Percentiles rank a stretch among this genome's conserved stretches.
phyloP scores from a whole-genome alignment of 1,139 yeast genomes.

The Zygotorulaspora mrakii region DNA sequence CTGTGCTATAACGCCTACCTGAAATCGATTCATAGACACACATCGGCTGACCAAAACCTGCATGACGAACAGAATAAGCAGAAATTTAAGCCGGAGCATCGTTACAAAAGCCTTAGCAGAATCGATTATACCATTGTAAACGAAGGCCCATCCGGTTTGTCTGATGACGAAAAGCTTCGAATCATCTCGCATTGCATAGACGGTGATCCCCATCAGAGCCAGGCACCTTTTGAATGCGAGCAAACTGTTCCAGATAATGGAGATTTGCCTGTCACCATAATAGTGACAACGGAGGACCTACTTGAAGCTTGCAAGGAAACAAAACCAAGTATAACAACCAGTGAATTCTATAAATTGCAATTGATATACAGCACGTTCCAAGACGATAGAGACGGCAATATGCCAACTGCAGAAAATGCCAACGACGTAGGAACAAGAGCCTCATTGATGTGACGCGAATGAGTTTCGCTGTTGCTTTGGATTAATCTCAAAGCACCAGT shows the following conservation, averaged over 20 bases:
- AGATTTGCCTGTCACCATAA: constrained; percentile 33
- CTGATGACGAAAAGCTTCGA: not conserved
- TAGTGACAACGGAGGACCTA: constrained; percentile 56
- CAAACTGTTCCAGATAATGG: not conserved
- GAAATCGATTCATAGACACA: constrained; percentile 78
- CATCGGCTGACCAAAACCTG: constrained; percentile 40
- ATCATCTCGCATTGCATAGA: not conserved
- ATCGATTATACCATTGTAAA: not conserved
- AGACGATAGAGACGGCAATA: constrained; percentile 76
- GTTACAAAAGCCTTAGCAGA: not conserved
- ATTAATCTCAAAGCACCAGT: too few species aligned
- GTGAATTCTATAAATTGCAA: constrained; percentile 62
- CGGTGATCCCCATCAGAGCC: not conserved
- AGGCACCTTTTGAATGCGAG: not conserved
- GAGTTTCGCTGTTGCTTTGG: too few species aligned
- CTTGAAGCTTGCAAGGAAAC: constrained; percentile 67
- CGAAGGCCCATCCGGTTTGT: not conserved
- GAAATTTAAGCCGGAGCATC: too few species aligned
- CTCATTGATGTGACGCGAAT: constrained; percentile 8
- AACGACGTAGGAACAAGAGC: constrained; percentile 83
- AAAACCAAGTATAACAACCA: constrained; percentile 77
- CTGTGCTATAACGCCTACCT: constrained; percentile 87
- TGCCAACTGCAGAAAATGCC: constrained; percentile 85
- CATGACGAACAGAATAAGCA: not conserved
- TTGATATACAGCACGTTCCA: constrained; percentile 70